A percentile compares a stretch with the other conserved stretches of the same genome.
These are phyloP conservation scores for Medicago truncatula DNA, from an alignment of 306 rosid genomes.

Conservation along the genomic window DNA sequence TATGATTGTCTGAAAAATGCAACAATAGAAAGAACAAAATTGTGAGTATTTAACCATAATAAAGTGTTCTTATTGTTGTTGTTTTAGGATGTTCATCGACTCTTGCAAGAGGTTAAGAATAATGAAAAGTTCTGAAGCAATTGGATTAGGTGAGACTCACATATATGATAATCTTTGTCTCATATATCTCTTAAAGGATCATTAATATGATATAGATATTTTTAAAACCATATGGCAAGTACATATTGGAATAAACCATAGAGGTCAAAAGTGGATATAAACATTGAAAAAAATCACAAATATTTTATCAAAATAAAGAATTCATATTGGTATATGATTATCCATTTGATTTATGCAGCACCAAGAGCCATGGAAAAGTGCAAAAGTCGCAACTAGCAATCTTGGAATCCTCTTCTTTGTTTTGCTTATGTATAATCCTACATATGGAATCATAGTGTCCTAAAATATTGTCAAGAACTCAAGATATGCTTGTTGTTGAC, in stretches of 20 bases:
- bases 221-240: no score
- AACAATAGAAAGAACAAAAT: no score
- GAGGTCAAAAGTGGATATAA: no score
- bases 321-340: no score
- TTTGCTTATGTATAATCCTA: neutral
- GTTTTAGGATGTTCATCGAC: conserved; percentile 78
- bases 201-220: no score
- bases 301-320: no score
- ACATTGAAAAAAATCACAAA: no score
- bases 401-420: neutral
- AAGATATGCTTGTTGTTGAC: neutral
- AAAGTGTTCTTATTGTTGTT: conserved; percentile 36
- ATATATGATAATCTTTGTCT: no score
- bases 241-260: no score
- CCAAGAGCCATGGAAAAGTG: neutral
- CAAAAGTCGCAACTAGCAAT: neutral
- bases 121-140: conserved; percentile 95
- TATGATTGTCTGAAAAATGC: no score
- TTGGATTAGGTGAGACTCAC: neutral
- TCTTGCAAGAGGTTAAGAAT: conserved; percentile 92
- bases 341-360: neutral
- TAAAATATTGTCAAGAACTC: no score
- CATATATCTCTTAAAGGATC: neutral
- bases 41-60: no score
- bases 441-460: neutral